Conservation (phyloP, 192 early-diverging fungal species). For the Podochytrium sp. region DNA sequence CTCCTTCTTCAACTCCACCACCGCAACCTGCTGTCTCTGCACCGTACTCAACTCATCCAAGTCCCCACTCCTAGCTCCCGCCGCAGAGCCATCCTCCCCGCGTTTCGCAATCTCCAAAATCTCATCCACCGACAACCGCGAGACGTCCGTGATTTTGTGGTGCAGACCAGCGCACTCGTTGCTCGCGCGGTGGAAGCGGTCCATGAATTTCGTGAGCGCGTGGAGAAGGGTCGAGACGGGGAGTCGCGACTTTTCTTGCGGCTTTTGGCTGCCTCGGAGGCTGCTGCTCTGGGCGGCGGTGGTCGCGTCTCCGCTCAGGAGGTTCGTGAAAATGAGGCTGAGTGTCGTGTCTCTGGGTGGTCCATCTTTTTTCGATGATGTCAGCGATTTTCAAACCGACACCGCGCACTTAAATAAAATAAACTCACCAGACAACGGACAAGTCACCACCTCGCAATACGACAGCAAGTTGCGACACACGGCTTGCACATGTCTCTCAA, state of each 20-base stretch:
- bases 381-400: no score
- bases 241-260: slow-evolving; percentile 22
- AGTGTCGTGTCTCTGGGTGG: no score
- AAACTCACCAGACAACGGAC: slow-evolving; percentile 9
- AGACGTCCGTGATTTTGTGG: slow-evolving; percentile 45
- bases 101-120: slow-evolving; percentile 50
- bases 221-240: slow-evolving; percentile 30
- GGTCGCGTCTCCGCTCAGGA: no score
- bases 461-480: slow-evolving; percentile 60
- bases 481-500: slow-evolving; percentile 44
- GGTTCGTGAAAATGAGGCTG: no score
- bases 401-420: no score
- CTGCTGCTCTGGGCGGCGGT: no score
- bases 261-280: not conserved
- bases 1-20: slow-evolving; percentile 48
- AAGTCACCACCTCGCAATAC: slow-evolving; percentile 53
- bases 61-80: slow-evolving; percentile 29
- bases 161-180: slow-evolving; percentile 35
- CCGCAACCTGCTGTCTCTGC: slow-evolving; percentile 53
- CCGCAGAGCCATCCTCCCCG: not conserved
- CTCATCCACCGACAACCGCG: slow-evolving; percentile 52
- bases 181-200: slow-evolving; percentile 23
- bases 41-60: slow-evolving; percentile 47
- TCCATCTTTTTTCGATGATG: no score
- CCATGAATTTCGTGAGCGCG: slow-evolving; percentile 41